phyloP scores from a whole-genome alignment of 2,329 filamentous ascomycete genomes.

The Albophoma yamanashiensis region DNA sequence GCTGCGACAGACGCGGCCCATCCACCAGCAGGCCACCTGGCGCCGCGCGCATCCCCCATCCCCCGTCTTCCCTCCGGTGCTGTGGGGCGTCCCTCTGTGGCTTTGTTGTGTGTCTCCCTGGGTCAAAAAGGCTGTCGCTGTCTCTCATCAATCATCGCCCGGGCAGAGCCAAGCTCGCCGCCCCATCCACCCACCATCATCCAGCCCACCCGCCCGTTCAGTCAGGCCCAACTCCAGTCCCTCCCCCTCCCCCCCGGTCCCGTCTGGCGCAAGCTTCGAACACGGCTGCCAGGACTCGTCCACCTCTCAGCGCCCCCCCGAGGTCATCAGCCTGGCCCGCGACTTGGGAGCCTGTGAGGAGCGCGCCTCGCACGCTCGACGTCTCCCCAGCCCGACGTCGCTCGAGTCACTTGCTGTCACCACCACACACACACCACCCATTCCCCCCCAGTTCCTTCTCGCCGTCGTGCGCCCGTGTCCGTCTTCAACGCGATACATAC shows the following conservation, averaged over 20 bases:
- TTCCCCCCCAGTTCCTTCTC: background rate
- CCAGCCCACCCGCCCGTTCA: background rate
- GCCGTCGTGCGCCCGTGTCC: background rate
- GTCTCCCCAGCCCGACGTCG: background rate
- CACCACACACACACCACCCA: background rate
- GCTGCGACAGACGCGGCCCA: background rate
- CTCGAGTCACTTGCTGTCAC: background rate
- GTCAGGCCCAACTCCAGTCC: no score
- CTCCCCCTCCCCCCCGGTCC: conserved; percentile 3
- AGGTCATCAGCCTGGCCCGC: background rate
- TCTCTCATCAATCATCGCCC: background rate
- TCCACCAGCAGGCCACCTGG: background rate
- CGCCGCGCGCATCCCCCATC: background rate
- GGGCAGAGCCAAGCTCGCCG: background rate
- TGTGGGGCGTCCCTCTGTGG: background rate
- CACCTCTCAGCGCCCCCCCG: background rate
- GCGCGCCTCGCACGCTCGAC: background rate
- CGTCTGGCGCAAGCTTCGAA: conserved; percentile 5
- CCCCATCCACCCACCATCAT: background rate
- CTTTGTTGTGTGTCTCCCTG: background rate
- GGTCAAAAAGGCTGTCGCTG: background rate
- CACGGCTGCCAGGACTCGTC: conserved; percentile 1
- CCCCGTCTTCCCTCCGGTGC: background rate
- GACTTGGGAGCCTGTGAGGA: background rate
- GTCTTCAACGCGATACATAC: background rate